Conservation (phyloP, 2,329 filamentous ascomycete genomes). For the Aspergillus puulaauensis region DNA sequence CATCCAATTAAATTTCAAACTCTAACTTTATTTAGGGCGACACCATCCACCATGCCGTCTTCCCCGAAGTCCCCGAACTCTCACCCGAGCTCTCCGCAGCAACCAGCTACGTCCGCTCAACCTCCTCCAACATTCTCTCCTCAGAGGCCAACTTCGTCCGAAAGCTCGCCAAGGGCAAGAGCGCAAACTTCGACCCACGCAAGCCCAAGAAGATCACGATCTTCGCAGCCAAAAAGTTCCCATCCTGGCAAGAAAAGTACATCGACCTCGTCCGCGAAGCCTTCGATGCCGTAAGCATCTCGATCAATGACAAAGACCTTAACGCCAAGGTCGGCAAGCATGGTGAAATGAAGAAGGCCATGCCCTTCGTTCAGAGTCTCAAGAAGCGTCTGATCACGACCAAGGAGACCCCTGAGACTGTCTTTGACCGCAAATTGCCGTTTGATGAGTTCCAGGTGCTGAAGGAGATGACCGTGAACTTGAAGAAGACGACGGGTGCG, state of each 20-base stretch:
- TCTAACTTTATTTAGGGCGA: conserved; percentile 45
- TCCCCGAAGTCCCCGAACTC: conserved; percentile 67
- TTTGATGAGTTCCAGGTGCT: conserved; percentile 83
- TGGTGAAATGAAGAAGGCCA: conserved; percentile 85
- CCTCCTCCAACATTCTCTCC: conserved; percentile 75
- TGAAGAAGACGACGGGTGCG: conserved; percentile 74
- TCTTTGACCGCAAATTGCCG: conserved; percentile 79
- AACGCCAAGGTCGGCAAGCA: conserved; percentile 77
- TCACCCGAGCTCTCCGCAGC: conserved; percentile 71
- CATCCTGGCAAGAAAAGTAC: conserved; percentile 88
- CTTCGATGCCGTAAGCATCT: conserved; percentile 63
- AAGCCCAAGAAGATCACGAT: conserved; percentile 90
- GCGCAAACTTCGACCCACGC: conserved; percentile 79
- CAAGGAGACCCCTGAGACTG: conserved; percentile 64
- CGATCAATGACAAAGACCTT: conserved; percentile 76
- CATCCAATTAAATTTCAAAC: not conserved
- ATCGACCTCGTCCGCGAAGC: conserved; percentile 73
- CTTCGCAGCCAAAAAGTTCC: conserved; percentile 76
- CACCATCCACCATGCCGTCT: conserved; percentile 77
- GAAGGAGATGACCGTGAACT: conserved; percentile 71
- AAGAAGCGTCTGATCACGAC: conserved; percentile 75
- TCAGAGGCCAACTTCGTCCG: conserved; percentile 75
- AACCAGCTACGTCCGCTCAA: conserved; percentile 75
- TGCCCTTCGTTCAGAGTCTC: conserved; percentile 88
- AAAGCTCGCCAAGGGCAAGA: conserved; percentile 91